phyloP scores from a whole-genome alignment of 163 green algal genomes.

The Coccomyxa subellipsoidea region DNA sequence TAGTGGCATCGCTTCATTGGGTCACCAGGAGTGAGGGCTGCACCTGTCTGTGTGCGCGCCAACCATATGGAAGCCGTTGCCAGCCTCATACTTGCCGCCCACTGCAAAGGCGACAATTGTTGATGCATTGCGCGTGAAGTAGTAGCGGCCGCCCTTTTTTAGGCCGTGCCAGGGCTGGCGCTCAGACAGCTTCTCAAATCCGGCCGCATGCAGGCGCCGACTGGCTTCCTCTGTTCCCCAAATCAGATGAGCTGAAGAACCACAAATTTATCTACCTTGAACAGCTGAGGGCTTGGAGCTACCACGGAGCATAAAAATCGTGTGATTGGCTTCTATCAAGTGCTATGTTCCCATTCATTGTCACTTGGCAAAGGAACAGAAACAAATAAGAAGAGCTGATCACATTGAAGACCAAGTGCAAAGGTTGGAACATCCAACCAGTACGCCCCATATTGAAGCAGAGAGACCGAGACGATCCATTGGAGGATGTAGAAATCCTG shows the following conservation, averaged over 20 bases:
- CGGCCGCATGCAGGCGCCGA: slow-evolving; percentile 56
- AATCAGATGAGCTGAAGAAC: background rate
- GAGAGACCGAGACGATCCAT: too few species aligned
- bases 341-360: background rate
- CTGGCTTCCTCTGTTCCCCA: slow-evolving; percentile 56
- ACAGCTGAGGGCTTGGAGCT: too few species aligned
- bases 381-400: background rate
- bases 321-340: background rate
- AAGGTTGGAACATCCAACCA: background rate
- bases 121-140: slow-evolving; percentile 90
- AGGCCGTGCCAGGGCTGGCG: slow-evolving; percentile 57
- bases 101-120: slow-evolving; percentile 93
- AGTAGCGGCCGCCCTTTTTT: slow-evolving; percentile 83
- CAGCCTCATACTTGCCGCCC: slow-evolving; percentile 74
- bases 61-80: slow-evolving; percentile 91
- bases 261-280: too few species aligned
- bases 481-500: background rate
- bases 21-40: too few species aligned
- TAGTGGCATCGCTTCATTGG: too few species aligned
- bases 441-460: background rate
- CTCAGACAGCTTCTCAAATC: slow-evolving; percentile 77
- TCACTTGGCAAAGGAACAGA: background rate
- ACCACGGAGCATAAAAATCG: too few species aligned
- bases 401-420: background rate
- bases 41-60: slow-evolving; percentile 92